Evolutionary conservation across 2,329 filamentous ascomycete species (phyloP), one percentile per base, ranked within the genome.

Genomic region (Furcasterigmium furcatum): DNA sequence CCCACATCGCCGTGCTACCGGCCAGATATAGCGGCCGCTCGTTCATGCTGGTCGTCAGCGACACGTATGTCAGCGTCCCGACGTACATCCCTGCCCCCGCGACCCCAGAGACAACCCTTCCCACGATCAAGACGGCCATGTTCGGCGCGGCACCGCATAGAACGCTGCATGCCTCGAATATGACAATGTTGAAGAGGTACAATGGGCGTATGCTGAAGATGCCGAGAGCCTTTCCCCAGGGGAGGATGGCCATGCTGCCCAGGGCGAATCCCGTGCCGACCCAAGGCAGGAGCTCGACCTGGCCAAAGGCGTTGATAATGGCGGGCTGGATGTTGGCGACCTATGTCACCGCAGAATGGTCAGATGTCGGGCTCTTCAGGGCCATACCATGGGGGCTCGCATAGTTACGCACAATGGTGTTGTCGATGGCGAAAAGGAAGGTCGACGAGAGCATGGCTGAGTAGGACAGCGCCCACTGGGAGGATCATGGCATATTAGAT

Each of bases 161-260:
- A 8, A 62, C 58, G 42, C 53, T 59, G 38, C 61, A 61, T 13
- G 51, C 48, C 45, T 55, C 51, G 47, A 63, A 63, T 5, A 57
- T n/a, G 20, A 59, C 18, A 25, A 61, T 41, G 20, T 42, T 41
- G n/a, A 41, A 32, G 41, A 56, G 35, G 27, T 57, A 67, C 2
- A 71, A 46, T 61, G 60, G 70, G 52, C 77, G 78, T 4, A 63
- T 59, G 39, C 74, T 62, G 55, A 76, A 76, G 2, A 62, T 57
- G 1, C 57, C 61, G 43, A 70, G 76, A 0, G 63, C 42, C n/a
- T 65, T 66, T 2, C 65, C 64, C 21, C 56, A 57, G 1, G 64
- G 55, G 3, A 73, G 55, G 2, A 68, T 65, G 4, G 58, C 58
- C 0, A 66, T 60, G 4, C 66, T 67, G 1, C 68, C 70, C 4